Percentiles rank a stretch among this genome's conserved stretches.
phyloP scores from a whole-genome alignment of 2,329 filamentous ascomycete genomes.

The Beauveria varroae region DNA sequence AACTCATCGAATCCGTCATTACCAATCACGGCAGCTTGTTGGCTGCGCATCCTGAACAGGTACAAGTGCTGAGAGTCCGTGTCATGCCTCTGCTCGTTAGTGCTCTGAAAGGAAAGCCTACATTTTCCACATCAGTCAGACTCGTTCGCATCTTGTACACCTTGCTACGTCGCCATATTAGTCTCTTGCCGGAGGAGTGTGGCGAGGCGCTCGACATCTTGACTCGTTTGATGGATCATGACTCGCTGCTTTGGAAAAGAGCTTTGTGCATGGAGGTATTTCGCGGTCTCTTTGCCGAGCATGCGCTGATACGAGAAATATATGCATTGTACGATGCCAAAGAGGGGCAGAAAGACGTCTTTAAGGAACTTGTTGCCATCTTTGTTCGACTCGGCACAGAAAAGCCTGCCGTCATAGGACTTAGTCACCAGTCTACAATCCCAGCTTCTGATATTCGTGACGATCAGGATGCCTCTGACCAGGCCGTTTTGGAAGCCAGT shows the following conservation, averaged over 20 bases:
- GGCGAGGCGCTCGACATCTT: constrained; percentile 75
- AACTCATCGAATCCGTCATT: constrained; percentile 85
- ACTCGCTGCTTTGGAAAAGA: constrained; percentile 77
- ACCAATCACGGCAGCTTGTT: constrained; percentile 81
- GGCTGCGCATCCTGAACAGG: constrained; percentile 68
- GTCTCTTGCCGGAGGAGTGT: constrained; percentile 67
- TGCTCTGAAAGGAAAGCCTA: constrained; percentile 67
- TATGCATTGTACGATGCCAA: constrained; percentile 72
- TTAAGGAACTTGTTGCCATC: constrained; percentile 75
- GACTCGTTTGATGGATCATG: constrained; percentile 82
- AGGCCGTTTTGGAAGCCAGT: constrained; percentile 82
- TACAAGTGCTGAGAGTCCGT: constrained; percentile 65
- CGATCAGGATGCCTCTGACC: constrained; percentile 58
- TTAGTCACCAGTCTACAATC: constrained; percentile 81
- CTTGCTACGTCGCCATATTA: constrained; percentile 69
- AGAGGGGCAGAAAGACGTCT: constrained; percentile 63
- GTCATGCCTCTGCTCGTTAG: constrained; percentile 80
- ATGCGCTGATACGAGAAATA: constrained; percentile 68
- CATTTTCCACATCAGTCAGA: constrained; percentile 76
- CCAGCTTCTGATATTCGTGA: constrained; percentile 53
- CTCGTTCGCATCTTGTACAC: constrained; percentile 78
- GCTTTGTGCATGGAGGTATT: constrained; percentile 89
- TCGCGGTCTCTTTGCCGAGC: constrained; percentile 75
- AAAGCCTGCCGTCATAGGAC: constrained; percentile 79
- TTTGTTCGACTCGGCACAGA: constrained; percentile 93